These are phyloP conservation scores for Babesia gibsoni DNA, from an alignment of 169 alveolate species.

Conservation along the genomic window DNA sequence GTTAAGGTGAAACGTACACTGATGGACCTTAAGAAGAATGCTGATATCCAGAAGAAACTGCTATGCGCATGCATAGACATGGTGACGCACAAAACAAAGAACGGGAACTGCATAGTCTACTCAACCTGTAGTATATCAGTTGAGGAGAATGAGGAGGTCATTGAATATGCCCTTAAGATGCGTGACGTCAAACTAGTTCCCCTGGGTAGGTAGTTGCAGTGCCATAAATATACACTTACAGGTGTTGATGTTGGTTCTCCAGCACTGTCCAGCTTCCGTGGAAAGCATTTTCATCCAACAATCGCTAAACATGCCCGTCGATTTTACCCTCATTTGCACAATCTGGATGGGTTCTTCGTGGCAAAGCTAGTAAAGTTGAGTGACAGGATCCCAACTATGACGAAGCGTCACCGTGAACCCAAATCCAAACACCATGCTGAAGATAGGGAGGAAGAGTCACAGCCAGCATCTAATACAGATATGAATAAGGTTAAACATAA, in stretches of 20 bases:
- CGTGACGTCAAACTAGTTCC: conserved; percentile 84
- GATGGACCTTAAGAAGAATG: conserved; percentile 88
- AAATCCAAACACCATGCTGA: too few species aligned
- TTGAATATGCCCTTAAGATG: conserved; percentile 90
- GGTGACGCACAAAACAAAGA: conserved; percentile 84
- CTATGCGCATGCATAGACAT: conserved; percentile 91
- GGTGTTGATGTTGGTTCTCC: conserved; percentile 87
- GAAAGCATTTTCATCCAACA: conserved; percentile 87
- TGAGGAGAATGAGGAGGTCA: conserved; percentile 96
- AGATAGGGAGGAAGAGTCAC: too few species aligned
- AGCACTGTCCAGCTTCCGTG: conserved; percentile 89
- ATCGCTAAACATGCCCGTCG: conserved; percentile 80
- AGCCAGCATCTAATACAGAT: too few species aligned
- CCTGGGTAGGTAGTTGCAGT: conserved; percentile 8
- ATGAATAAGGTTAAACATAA: too few species aligned
- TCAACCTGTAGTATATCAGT: conserved; percentile 96
- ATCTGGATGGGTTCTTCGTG: conserved; percentile 96
- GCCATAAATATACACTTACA: neutral
- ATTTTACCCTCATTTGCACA: conserved; percentile 94
- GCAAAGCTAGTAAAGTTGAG: conserved; percentile 83
- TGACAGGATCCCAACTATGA: conserved; percentile 1
- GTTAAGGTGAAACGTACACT: conserved; percentile 87
- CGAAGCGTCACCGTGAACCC: conserved; percentile 34
- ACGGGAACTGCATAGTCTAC: conserved; percentile 96
- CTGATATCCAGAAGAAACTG: conserved; percentile 92